These are phyloP conservation scores for Trichoderma asperellum DNA, from an alignment of 2,329 filamentous ascomycete genomes.

Conservation along the genomic window DNA sequence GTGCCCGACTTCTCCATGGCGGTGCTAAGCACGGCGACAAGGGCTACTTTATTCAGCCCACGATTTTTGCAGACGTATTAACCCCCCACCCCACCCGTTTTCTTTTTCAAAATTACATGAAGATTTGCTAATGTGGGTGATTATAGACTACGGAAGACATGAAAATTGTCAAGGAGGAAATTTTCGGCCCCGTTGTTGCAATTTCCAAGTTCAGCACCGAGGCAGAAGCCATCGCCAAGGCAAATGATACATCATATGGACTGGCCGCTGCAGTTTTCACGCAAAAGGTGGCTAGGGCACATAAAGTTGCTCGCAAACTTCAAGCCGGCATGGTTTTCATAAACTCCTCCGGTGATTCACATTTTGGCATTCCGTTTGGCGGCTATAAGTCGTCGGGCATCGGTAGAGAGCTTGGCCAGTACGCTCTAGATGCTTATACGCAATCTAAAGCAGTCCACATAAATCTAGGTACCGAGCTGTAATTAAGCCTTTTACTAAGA, in stretches of 20 bases:
- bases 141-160: conserved; percentile 29
- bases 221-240: conserved; percentile 54
- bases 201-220: conserved; percentile 51
- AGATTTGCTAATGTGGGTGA: not conserved
- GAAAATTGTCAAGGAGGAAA: conserved; percentile 35
- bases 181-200: conserved; percentile 49
- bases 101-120: not conserved
- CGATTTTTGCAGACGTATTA: conserved; percentile 62
- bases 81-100: too few species aligned
- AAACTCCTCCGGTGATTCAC: conserved; percentile 46
- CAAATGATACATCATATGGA: conserved; percentile 53
- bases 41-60: conserved; percentile 70
- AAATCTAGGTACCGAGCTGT: conserved; percentile 2
- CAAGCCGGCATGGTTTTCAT: conserved; percentile 71
- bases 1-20: conserved; percentile 69
- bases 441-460: conserved; percentile 37
- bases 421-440: conserved; percentile 40
- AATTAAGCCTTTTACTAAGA: not conserved
- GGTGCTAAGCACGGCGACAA: conserved; percentile 57
- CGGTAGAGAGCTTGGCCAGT: conserved; percentile 40
- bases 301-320: conserved; percentile 53
- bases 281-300: conserved; percentile 39
- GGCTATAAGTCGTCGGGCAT: conserved; percentile 43
- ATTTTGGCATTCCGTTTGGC: conserved; percentile 40
- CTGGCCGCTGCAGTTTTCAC: conserved; percentile 39